Conservation (phyloP, 2,329 filamentous ascomycete genomes). For the Polytolypa hystricis region DNA sequence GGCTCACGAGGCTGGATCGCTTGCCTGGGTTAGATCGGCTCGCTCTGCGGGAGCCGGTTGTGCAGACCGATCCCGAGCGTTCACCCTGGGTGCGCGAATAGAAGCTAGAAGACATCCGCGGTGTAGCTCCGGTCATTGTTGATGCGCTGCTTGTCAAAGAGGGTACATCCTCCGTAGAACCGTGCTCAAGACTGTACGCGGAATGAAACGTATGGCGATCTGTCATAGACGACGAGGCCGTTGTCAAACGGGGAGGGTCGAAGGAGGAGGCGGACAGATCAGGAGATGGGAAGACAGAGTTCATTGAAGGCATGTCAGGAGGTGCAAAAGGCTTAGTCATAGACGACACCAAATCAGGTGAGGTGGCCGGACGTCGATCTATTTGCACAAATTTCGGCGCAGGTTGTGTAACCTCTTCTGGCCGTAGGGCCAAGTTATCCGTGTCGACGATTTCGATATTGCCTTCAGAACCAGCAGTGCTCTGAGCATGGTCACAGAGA, state of each 20-base stretch:
- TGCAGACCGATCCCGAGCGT: constrained; percentile 35
- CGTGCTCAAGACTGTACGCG: constrained; percentile 25
- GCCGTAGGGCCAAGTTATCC: constrained; percentile 18
- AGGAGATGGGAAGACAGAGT: constrained; percentile 36
- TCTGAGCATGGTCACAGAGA: constrained; percentile 2
- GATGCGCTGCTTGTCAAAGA: constrained; percentile 40
- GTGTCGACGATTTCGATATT: constrained; percentile 21
- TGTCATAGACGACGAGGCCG: constrained; percentile 29
- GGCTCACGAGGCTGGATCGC: constrained; percentile 37
- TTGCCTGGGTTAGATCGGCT: constrained; percentile 33
- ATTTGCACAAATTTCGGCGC: constrained; percentile 23
- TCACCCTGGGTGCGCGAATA: constrained; percentile 33
- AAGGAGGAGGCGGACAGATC: constrained; percentile 31
- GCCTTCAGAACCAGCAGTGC: constrained; percentile 12
- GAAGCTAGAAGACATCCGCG: constrained; percentile 34
- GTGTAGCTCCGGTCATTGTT: constrained; percentile 33
- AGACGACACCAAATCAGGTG: constrained; percentile 28
- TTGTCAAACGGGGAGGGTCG: constrained; percentile 32
- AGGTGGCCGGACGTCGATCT: constrained; percentile 33
- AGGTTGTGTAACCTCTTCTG: constrained; percentile 11
- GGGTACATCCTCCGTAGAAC: constrained; percentile 39
- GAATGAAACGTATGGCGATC: constrained; percentile 28
- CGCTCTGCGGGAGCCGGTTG: constrained; percentile 26
- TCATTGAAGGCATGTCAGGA: constrained; percentile 25
- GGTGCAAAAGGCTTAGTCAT: constrained; percentile 32